Evolutionary conservation across 768 basidiomycete genomes (phyloP).

Genomic region (Lactarius quietus): DNA sequence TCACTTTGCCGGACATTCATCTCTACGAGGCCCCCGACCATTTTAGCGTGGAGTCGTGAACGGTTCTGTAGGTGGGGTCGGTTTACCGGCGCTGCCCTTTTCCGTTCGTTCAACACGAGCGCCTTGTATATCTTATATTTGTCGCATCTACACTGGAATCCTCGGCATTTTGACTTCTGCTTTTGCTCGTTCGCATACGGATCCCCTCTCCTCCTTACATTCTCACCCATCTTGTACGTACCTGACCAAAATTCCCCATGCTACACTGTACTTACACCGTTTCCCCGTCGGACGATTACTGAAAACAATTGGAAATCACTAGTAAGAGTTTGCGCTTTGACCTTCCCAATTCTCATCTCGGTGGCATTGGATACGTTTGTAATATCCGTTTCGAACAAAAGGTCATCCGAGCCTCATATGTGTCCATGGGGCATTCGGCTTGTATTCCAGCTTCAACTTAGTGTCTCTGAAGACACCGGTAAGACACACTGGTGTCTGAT

Average conservation of each 20-base stretch:
- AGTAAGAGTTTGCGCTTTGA: background rate
- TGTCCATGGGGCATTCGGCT: no score
- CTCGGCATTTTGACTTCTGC: background rate
- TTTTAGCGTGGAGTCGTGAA: background rate
- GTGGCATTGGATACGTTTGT: background rate
- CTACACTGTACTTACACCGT: background rate
- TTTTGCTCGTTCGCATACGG: background rate
- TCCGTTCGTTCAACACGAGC: background rate
- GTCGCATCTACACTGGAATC: background rate
- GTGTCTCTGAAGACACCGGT: no score
- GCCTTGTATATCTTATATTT: background rate
- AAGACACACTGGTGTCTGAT: no score
- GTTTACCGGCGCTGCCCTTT: background rate
- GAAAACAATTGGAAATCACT: background rate
- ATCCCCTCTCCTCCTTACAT: background rate
- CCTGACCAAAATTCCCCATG: background rate
- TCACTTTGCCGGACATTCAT: background rate
- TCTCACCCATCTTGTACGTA: background rate
- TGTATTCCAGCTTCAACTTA: no score
- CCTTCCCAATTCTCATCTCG: background rate
- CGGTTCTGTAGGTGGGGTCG: background rate
- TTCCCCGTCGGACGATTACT: background rate
- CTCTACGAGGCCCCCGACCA: background rate
- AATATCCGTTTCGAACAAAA: background rate
- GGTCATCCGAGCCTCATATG: no score